A percentile compares a stretch with the other conserved stretches of the same genome.
phyloP scores from a whole-genome alignment of 257 asterid species.

The Fraxinus anomala region DNA sequence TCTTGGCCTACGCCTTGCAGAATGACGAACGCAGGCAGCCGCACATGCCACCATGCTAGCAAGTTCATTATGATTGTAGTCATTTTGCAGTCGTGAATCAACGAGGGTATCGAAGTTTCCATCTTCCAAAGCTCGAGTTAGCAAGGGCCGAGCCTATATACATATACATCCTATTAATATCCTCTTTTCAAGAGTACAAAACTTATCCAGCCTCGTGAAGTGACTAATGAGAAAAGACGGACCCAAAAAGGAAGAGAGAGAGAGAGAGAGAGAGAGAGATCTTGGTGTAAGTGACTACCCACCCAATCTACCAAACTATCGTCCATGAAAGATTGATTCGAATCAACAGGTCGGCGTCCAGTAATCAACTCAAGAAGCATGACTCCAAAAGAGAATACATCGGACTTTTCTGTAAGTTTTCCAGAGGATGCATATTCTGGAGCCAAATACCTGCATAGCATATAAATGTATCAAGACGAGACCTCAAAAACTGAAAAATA shows the following conservation, averaged over 20 bases:
- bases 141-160: conserved; percentile 74
- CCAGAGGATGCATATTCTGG: conserved; percentile 97
- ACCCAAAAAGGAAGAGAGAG: neutral
- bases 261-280: neutral
- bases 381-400: conserved; percentile 88
- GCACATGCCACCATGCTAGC: conserved; percentile 86
- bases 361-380: conserved; percentile 91
- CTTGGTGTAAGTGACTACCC: conserved; percentile 17
- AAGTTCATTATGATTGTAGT: conserved; percentile 62
- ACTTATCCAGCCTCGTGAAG: neutral
- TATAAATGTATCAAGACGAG: neutral
- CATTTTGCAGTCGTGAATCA: conserved; percentile 49
- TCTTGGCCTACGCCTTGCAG: conserved; percentile 78
- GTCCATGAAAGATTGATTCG: conserved; percentile 56
- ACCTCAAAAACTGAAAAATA: neutral
- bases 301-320: conserved; percentile 98
- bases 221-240: neutral
- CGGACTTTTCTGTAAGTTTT: conserved; percentile 85
- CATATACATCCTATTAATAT: conserved; percentile 13
- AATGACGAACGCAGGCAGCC: conserved; percentile 90
- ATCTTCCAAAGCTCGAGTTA: conserved; percentile 73
- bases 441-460: conserved; percentile 68
- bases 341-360: conserved; percentile 80
- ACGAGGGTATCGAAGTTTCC: conserved; percentile 58
- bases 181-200: neutral